These are phyloP conservation scores for Talaromyces sp. DNA, from an alignment of 2,329 filamentous ascomycete species.

Conservation along the genomic window DNA sequence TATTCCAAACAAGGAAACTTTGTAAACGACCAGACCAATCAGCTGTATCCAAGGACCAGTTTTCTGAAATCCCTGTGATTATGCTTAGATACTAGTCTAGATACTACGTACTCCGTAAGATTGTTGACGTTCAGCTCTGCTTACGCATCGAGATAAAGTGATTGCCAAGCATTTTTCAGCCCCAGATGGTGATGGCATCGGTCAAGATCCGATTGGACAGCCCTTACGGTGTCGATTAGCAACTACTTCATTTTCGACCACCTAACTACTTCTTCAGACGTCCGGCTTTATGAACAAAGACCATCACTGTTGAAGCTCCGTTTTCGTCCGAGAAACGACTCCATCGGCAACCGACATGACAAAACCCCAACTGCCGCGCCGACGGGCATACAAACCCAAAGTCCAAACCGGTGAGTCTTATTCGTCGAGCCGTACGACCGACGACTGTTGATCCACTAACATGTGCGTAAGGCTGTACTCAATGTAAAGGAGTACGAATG, in stretches of 20 bases:
- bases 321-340: not conserved
- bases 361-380: not conserved
- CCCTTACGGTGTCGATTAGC: not conserved
- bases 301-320: not conserved
- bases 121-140: not conserved
- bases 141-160: not conserved
- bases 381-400: not conserved
- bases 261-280: not conserved
- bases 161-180: not conserved
- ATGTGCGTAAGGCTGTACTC: not conserved
- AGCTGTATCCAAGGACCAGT: not conserved
- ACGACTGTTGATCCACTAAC: not conserved
- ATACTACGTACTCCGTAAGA: not conserved
- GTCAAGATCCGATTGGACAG: not conserved
- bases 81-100: not conserved
- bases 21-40: not conserved
- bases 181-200: not conserved
- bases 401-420: not conserved
- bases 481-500: slow-evolving; percentile 3
- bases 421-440: not conserved
- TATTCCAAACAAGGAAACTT: not conserved
- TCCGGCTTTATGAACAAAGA: not conserved
- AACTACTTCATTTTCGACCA: not conserved
- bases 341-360: not conserved
- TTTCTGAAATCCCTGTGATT: not conserved